Evolutionary conservation across 805 yeast species (phyloP), one percentile per base, ranked within the genome.

Genomic region (Metschnikowia noctiluminum): DNA sequence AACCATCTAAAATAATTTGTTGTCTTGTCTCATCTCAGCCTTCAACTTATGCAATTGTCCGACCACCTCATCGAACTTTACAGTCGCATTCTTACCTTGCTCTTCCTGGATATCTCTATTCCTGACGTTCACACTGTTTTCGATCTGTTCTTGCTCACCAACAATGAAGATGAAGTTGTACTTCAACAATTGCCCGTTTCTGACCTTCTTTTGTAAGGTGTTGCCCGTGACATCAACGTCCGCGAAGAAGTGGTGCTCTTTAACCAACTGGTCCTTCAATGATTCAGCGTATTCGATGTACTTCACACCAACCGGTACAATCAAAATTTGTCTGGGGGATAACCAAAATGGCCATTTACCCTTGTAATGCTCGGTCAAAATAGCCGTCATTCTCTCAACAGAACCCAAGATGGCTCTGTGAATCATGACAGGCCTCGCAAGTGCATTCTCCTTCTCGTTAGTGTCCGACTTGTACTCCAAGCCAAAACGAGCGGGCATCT

Each of bases 261-360:
- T 84, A 48, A 63, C 70, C 65, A 85, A 75, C 57, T 70, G 69
- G 63, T 86, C 81, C 62, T 84, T 83, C 56, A 94, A 87, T 60
- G 81, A 75, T 69, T 85, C 84, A 38, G 98, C 99, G 65, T 94
- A 94, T 56, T 85, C 96, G 63, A 78, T 83, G 77, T 85, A 92
- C 70, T 88, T 89, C 56, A 87, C 95, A 64, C 97, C 97, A 61
- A 94, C 97, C 60, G 99, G 99, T 30, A 94, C 94, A 62, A 94
- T 95, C 61, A 92, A 77, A 50, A 92, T 81, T 76, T 94, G 99
- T 77, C 99, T 87, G 64, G 99, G 99, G n/a, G 98, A 91, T 66
- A 94, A 79, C 99, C 99, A 94, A 80, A 94, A 89, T 64, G 99
- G 99, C 99, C 99, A 94, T 70, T 90, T 94, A 64, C 99, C 99